Conservation (phyloP, 495 filamentous ascomycete genomes). For the Bryoglossum gracile region DNA sequence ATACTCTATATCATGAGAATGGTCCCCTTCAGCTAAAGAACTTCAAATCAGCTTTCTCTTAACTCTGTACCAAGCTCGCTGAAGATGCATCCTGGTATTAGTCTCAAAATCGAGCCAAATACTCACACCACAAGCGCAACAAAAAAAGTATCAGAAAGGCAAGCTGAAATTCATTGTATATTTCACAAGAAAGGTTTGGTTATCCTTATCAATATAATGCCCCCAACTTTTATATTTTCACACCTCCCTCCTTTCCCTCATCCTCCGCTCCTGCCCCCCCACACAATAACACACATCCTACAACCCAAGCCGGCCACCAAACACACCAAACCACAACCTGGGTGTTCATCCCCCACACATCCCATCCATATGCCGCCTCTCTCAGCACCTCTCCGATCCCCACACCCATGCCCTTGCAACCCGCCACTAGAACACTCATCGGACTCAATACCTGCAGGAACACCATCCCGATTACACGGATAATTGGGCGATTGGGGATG, state of each 20-base stretch:
- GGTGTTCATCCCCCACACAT: slow-evolving; percentile 86
- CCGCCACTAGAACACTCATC: slow-evolving; percentile 49
- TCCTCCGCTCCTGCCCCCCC: slow-evolving; percentile 20
- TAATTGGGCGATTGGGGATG: slow-evolving; percentile 29
- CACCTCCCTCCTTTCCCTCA: not conserved
- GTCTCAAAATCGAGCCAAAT: too few relatives aligned
- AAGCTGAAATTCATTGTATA: too few relatives aligned
- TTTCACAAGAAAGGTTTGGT: too few relatives aligned
- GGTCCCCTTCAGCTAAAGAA: too few relatives aligned
- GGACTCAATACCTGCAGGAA: slow-evolving; percentile 58
- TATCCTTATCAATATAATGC: not conserved
- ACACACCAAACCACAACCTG: slow-evolving; percentile 90
- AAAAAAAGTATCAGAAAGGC: too few relatives aligned
- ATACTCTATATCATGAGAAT: too few relatives aligned
- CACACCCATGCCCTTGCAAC: slow-evolving; percentile 43
- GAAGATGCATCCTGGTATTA: too few relatives aligned
- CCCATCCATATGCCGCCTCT: slow-evolving; percentile 83
- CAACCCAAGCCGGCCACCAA: slow-evolving; percentile 96
- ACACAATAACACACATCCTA: slow-evolving; percentile 41
- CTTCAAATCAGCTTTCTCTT: too few relatives aligned
- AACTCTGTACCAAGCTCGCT: too few relatives aligned
- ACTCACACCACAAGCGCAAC: too few relatives aligned
- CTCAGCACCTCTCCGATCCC: slow-evolving; percentile 51
- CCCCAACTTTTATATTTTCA: not conserved
- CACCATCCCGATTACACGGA: slow-evolving; percentile 21